These are phyloP conservation scores for Ophiosphaerella herpotricha DNA, from an alignment of 2,329 filamentous ascomycete species.

Conservation along the genomic window DNA sequence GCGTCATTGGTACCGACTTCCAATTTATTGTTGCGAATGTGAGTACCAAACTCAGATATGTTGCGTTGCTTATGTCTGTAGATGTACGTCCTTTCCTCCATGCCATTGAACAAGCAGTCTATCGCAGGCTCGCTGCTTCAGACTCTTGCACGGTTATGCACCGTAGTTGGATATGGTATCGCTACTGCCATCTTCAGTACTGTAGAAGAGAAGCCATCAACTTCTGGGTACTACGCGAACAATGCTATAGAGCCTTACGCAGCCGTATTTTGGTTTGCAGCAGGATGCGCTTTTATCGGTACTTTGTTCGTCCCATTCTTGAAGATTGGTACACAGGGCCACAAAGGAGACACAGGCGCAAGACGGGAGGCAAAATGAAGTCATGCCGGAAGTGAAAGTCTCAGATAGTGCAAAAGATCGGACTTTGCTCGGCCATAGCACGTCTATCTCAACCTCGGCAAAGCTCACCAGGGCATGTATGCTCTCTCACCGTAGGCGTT, in stretches of 20 bases:
- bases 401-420: background rate
- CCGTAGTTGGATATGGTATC: conserved; percentile 65
- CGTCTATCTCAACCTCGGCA: no score
- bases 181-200: conserved; percentile 65
- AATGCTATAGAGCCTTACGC: conserved; percentile 57
- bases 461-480: no score
- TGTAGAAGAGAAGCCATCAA: conserved; percentile 34
- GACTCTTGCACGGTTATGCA: conserved; percentile 65
- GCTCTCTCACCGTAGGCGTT: no score
- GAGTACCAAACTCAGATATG: conserved; percentile 28
- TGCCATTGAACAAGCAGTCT: conserved; percentile 66
- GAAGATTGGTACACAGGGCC: conserved; percentile 59
- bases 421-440: no score
- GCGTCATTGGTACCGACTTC: conserved; percentile 69
- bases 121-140: conserved; percentile 72
- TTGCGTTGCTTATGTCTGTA: conserved; percentile 30
- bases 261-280: conserved; percentile 57
- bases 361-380: conserved; percentile 1
- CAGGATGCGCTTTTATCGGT: conserved; percentile 51
- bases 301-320: conserved; percentile 59
- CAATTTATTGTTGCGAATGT: conserved; percentile 73
- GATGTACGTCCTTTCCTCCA: conserved; percentile 72
- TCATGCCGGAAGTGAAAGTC: conserved; percentile 8
- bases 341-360: conserved; percentile 33
- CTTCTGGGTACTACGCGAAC: conserved; percentile 48